Evolutionary conservation across 331 rosid genomes (phyloP).

Genomic region (Rhamnella rubrinervis): DNA sequence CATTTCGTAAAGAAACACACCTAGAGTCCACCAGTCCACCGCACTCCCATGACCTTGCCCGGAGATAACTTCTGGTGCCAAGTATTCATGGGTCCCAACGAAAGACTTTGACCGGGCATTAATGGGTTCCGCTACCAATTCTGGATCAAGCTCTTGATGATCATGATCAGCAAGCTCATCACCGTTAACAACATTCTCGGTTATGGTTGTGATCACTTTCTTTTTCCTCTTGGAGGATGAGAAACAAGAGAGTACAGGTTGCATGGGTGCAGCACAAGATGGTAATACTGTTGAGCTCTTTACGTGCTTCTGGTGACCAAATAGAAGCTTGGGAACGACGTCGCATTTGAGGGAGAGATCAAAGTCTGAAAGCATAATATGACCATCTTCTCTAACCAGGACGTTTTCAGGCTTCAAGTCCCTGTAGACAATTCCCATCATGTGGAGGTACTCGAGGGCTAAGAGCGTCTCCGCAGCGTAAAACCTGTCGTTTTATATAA

Average conservation of each 20-base stretch:
- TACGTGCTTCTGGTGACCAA: conserved; percentile 29
- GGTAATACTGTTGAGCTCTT: conserved; percentile 30
- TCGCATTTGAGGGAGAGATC: conserved; percentile 95
- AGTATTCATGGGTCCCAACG: conserved; percentile 91
- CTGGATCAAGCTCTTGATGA: conserved; percentile 42
- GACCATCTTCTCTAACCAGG: conserved; percentile 89
- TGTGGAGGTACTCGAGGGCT: conserved; percentile 90
- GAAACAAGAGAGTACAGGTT: conserved; percentile 86
- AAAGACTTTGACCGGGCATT: conserved; percentile 81
- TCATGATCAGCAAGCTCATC: background rate
- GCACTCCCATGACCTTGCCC: conserved; percentile 98
- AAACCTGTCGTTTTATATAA: conserved; percentile 45
- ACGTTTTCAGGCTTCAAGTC: conserved; percentile 97
- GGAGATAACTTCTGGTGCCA: conserved; percentile 91
- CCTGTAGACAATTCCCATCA: conserved; percentile 97
- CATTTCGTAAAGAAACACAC: conserved; percentile 91
- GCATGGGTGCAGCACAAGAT: conserved; percentile 73
- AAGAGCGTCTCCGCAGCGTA: conserved; percentile 87
- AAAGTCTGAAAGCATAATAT: conserved; percentile 92
- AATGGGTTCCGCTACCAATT: conserved; percentile 83
- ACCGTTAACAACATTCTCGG: conserved; percentile 33
- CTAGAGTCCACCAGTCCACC: conserved; percentile 98
- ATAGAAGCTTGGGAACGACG: conserved; percentile 73
- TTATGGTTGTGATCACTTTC: conserved; percentile 57
- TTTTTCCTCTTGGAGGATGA: conserved; percentile 49